Evolutionary conservation across 2,329 filamentous ascomycete species (phyloP), one percentile per base, ranked within the genome.

Genomic region (Penicillium paneum): DNA sequence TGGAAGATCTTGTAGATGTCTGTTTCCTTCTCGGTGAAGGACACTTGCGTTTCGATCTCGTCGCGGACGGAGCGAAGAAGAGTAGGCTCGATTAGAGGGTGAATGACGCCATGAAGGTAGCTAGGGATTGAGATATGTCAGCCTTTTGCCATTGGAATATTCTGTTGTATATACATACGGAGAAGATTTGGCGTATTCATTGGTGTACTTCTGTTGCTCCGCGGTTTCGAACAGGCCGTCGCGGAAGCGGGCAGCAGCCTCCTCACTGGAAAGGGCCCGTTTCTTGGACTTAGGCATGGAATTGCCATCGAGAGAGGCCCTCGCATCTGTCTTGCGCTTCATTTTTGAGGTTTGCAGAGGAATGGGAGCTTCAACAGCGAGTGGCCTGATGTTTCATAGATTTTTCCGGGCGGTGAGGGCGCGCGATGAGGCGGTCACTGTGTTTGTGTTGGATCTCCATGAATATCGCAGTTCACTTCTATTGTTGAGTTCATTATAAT

Each of bases 1-100:
- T 99, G 94, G 81, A 97, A 92, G 70, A 99, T 97, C 76, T 95
- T 96, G 83, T 99, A 99, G 66, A 99, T 99, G 73, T 99, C 94
- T 44, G 94, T 99, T 76, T 99, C 94, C 75, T 99, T 99, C 65
- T 92, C 92, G 12, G 94, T 97, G 78, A 99, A 99, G 63, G 90
- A 87, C 63, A 99, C 89, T 70, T 96, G 92, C 64, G 88, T 82
- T 73, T 88, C 87, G 73, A 97, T 93, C 77, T 99, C 94, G 67
- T 83, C 78, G 70, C 94, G 91, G 56, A 99, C 94, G 52, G 84
- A 81, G 67, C 92, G 92, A 43, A 99, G 84, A 17, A 99, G 86
- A 44, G 79, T 74, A 65, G 93, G 88, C 74, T 94, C 80, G 71
- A 97, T 87, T 40, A 99, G 79, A 50, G 83, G 79, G 63, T 85